Evolutionary conservation across 768 basidiomycete species (phyloP), one percentile per base, ranked within the genome.

Genomic region (Tephrocybe sp.): DNA sequence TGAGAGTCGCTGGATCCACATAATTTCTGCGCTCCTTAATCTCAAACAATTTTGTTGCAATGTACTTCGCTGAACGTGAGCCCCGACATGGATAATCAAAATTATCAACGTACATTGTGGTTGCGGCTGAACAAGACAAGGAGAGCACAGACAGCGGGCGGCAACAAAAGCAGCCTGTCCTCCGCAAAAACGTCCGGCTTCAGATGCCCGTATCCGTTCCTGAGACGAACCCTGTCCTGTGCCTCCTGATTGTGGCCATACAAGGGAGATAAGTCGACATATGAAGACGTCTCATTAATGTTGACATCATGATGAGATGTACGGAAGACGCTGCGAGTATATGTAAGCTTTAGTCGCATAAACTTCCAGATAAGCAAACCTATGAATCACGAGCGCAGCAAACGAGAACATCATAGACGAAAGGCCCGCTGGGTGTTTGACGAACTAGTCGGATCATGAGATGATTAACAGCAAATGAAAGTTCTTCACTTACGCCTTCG

Each of bases 91-190:
- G 15, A n/a, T 24, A 38, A 47, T 6, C 46, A 38, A 1, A 47
- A 44, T 36, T 48, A 26, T 3, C 15, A 11, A 68, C 85, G 55
- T 56, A 91, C 90, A 60, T 90, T 93, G 62, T 93, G 91, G 55
- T 93, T 93, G n/a, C 91, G 79, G 62, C 77, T 90, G 76, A 93
- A 93, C n/a, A 91, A 64, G n/a, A 93, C 78, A 18, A 93, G 75
- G n/a, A 93, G 64, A 3, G 77, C 82, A 52, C 85, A 83, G 45
- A 84, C 82, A 1, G 83, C 84, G 0, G 90, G 90, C 1, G 91
- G 91, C n/a, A 93, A 80, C 7, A 90, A 73, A 18, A 91, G 71
- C 4, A 93, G 69, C 33, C 91, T 74, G 54, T 91, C 85, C 62
- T 93, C 92, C 0, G 88, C 82, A 61, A 93, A 93, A 0, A 77